These are phyloP conservation scores for Pilaira anomala DNA, from an alignment of 192 early-diverging fungal species.

Conservation along the genomic window DNA sequence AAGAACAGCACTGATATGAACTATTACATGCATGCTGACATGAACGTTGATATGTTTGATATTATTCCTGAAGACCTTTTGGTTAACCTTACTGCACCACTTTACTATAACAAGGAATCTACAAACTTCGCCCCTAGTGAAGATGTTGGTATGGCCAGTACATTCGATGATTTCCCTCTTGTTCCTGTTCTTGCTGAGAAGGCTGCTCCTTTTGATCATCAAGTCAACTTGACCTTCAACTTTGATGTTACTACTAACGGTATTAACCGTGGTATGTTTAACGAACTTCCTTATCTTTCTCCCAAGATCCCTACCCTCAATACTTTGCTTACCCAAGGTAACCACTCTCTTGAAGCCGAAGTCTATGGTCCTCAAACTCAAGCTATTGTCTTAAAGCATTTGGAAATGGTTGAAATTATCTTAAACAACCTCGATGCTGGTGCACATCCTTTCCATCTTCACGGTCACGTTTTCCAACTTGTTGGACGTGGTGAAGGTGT, in stretches of 20 bases:
- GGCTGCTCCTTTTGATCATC: constrained; percentile 44
- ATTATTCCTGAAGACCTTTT: constrained; percentile 51
- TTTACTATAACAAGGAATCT: constrained; percentile 47
- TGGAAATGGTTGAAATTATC: constrained; percentile 65
- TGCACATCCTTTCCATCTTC: constrained; percentile 70
- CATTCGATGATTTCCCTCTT: constrained; percentile 55
- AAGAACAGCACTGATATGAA: constrained; percentile 57
- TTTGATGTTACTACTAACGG: constrained; percentile 69
- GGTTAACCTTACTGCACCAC: constrained; percentile 53
- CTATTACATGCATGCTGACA: constrained; percentile 71
- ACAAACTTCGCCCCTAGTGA: constrained; percentile 22
- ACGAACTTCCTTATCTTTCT: constrained; percentile 63
- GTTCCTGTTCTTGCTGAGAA: constrained; percentile 45
- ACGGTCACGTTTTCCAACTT: constrained; percentile 83
- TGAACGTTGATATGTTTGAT: constrained; percentile 79
- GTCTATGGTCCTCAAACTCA: constrained; percentile 67
- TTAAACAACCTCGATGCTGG: constrained; percentile 75
- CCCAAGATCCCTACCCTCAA: constrained; percentile 66
- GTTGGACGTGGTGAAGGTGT: constrained; percentile 56
- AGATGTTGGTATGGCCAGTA: constrained; percentile 40
- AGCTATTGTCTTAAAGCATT: constrained; percentile 58
- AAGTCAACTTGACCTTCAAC: constrained; percentile 52
- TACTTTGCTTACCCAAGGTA: constrained; percentile 60
- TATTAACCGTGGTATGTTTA: constrained; percentile 80
- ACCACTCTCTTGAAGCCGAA: constrained; percentile 41